Base-by-base conservation (phyloP, 352 stramenopile species). In the Aphanomyces invadans region DNA sequence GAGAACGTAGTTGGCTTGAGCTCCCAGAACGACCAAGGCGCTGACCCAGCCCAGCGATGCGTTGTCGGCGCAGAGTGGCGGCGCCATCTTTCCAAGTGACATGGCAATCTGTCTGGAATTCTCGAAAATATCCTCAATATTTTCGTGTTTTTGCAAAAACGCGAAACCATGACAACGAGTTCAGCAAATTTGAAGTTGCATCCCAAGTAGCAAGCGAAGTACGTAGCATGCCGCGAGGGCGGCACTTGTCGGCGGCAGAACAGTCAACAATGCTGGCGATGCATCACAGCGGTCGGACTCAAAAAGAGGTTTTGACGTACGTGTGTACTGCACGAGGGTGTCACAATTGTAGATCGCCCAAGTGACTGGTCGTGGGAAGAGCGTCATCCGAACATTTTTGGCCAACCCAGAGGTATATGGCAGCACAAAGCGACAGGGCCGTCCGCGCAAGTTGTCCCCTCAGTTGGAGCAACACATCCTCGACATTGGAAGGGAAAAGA, bases 161-260 rank as follows among this genome's bases (percentile, higher is more conserved):
- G 39, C 39, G 15, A 48, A 48, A 48, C n/a, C 39, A 48, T 48
- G 0, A n/a, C 39, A 48, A 48, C 0, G 21, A 48, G 15, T 15
- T 48, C 17, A n/a, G 15, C 39, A 48, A 48, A n/a, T 15, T 48
- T n/a, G 39, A 48, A 48, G 39, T n/a, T 48, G 39, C 1, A 1
- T n/a, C 15, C 15, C 39, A 15, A 48, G 39, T n/a, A 48, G 39
- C 17, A n/a, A n/a, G 39, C n/a, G n/a, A n/a, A n/a, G n/a, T n/a
- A n/a, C n/a, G n/a, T n/a, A n/a, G n/a, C 4, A 60, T 60, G 52
- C 52, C 52, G 17, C 52, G 52, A 23, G 52, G 52, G 29, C 28
- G 25, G 15, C 25, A 60, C 25, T 31, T 60, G 25, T 60, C 52
- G 28, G 28, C 23, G 10, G 52, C n/a, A 11, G 52, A 60, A 21